Conservation (phyloP, 805 yeast genomes). For the Starmerella vitae region DNA sequence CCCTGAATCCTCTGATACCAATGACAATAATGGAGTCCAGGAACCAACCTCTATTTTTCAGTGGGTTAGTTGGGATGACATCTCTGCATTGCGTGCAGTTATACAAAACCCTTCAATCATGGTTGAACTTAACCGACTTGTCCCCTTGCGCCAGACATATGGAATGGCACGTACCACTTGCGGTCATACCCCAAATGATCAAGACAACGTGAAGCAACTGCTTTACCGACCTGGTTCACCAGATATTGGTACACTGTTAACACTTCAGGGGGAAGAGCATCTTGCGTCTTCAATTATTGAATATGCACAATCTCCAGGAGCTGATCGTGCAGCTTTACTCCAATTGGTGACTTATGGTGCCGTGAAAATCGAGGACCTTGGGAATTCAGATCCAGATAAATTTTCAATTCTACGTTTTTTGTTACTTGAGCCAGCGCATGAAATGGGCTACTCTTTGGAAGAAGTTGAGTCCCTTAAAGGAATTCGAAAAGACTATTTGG, state of each 20-base stretch:
- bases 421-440: constrained; percentile 13
- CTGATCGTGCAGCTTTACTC: constrained; percentile 10
- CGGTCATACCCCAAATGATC: constrained; percentile 13
- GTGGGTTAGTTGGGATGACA: constrained; percentile 15
- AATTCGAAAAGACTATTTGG: constrained; percentile 7
- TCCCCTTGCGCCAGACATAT: constrained; percentile 9
- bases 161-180: neutral
- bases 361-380: constrained; percentile 6
- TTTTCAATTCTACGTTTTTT: constrained; percentile 4
- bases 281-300: constrained; percentile 6
- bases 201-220: constrained; percentile 7
- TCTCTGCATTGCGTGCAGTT: constrained; percentile 10
- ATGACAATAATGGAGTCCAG: neutral
- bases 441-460: constrained; percentile 14
- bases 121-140: constrained; percentile 11
- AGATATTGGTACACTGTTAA: constrained; percentile 9
- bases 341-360: constrained; percentile 13
- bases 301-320: constrained; percentile 6
- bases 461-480: constrained; percentile 10
- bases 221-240: constrained; percentile 11
- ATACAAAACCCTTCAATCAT: constrained; percentile 10
- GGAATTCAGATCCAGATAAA: neutral
- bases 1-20: neutral
- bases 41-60: neutral
- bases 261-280: constrained; percentile 12